Conservation (phyloP, 2,329 filamentous ascomycete species). For the Alternaria infectoria region DNA sequence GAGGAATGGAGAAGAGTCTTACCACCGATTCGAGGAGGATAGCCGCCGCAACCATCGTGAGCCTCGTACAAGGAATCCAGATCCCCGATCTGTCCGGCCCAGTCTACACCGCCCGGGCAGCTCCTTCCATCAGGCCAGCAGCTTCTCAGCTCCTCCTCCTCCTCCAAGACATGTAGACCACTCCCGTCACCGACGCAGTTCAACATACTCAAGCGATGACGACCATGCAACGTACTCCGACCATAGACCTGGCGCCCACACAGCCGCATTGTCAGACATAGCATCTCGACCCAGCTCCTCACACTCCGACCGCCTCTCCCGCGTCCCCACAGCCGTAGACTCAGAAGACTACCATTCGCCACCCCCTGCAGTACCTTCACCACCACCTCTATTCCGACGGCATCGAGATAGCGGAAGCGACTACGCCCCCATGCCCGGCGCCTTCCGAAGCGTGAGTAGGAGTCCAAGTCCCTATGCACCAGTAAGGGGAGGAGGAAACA, state of each 20-base stretch:
- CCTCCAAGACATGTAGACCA: background rate
- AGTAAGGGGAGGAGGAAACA: background rate
- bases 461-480: background rate
- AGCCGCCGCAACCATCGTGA: background rate
- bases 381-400: background rate
- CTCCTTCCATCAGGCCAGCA: background rate
- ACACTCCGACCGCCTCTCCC: background rate
- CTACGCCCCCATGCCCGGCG: background rate
- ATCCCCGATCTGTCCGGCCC: background rate
- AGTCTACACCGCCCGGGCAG: background rate
- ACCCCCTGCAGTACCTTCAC: background rate
- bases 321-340: background rate
- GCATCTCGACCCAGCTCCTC: conserved; percentile 6
- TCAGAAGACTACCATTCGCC: background rate
- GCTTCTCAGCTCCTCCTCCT: background rate
- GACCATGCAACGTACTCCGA: conserved; percentile 1
- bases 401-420: background rate
- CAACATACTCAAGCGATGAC: background rate
- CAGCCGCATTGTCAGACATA: background rate
- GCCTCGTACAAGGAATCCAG: background rate
- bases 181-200: background rate
- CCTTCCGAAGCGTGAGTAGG: background rate
- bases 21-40: background rate
- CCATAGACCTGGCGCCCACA: background rate
- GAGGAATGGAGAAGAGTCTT: background rate